Evolutionary conservation across 106 monocot species (phyloP).

Genomic region (Vanilla planifolia): DNA sequence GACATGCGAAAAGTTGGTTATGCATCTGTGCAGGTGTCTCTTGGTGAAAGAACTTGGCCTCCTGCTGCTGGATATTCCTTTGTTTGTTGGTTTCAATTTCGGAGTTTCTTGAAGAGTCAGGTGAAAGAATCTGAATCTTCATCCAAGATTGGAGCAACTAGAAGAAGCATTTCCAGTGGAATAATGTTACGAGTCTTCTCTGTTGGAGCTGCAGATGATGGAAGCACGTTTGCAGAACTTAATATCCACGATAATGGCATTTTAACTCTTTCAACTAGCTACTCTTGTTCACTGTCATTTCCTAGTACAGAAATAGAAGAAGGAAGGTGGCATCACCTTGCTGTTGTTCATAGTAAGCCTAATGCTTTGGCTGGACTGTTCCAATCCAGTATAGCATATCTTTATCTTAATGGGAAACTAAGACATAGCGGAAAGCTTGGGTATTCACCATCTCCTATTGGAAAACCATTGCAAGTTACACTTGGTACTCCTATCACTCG

Average conservation of each 20-base stretch:
- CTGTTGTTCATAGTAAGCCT: slow-evolving; percentile 95
- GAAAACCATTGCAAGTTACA: slow-evolving; percentile 85
- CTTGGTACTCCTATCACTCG: slow-evolving; percentile 63
- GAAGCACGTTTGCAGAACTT: slow-evolving; percentile 62
- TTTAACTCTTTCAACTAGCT: slow-evolving; percentile 90
- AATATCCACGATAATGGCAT: slow-evolving; percentile 79
- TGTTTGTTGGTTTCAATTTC: slow-evolving; percentile 96
- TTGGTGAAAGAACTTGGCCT: slow-evolving; percentile 99
- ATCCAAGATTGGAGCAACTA: slow-evolving; percentile 22
- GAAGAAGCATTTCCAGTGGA: slow-evolving; percentile 31
- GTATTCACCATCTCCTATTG: slow-evolving; percentile 83
- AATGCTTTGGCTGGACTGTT: slow-evolving; percentile 96
- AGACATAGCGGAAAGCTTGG: slow-evolving; percentile 95
- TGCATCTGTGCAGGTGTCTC: slow-evolving; percentile 91
- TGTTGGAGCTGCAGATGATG: slow-evolving; percentile 81
- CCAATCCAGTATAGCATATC: slow-evolving; percentile 83
- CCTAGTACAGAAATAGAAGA: slow-evolving; percentile 75
- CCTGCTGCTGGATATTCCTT: slow-evolving; percentile 99
- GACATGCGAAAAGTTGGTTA: slow-evolving; percentile 86
- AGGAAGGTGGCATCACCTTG: slow-evolving; percentile 97
- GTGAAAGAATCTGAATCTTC: slow-evolving; percentile 49
- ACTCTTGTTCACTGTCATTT: slow-evolving; percentile 71
- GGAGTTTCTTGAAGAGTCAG: slow-evolving; percentile 47
- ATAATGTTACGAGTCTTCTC: slow-evolving; percentile 77
- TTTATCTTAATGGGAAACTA: slow-evolving; percentile 88